Percentiles rank a stretch among this genome's conserved stretches.
Conservation (phyloP, 2,329 filamentous ascomycete species). For the Fusarium transvaalense region DNA sequence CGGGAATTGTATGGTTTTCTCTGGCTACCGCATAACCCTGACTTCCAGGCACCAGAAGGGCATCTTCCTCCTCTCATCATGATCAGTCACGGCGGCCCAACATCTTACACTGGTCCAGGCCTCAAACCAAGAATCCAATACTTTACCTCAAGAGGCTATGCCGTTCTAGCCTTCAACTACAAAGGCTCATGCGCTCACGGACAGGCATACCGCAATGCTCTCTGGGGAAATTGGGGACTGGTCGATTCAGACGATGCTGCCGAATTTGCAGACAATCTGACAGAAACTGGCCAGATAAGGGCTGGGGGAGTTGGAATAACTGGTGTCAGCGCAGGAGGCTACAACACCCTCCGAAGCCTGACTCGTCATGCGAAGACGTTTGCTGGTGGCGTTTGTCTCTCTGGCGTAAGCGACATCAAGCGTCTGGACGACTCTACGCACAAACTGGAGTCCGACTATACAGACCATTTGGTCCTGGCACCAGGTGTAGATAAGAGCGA, state of each 20-base stretch:
- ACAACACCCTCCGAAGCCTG: slow-evolving; percentile 64
- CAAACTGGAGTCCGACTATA: slow-evolving; percentile 68
- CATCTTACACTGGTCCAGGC: slow-evolving; percentile 57
- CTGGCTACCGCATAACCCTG: slow-evolving; percentile 62
- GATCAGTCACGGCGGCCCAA: slow-evolving; percentile 66
- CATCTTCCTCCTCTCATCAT: slow-evolving; percentile 63
- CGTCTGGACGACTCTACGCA: slow-evolving; percentile 62
- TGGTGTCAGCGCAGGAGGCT: slow-evolving; percentile 66
- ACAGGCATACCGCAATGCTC: slow-evolving; percentile 61
- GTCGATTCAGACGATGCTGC: slow-evolving; percentile 64
- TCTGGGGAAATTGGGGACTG: slow-evolving; percentile 64
- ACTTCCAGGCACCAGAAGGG: slow-evolving; percentile 54
- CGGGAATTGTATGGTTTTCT: slow-evolving; percentile 60
- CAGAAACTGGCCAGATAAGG: slow-evolving; percentile 53
- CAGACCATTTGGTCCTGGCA: slow-evolving; percentile 58
- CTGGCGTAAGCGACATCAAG: slow-evolving; percentile 65
- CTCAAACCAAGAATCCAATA: slow-evolving; percentile 63
- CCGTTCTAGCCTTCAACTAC: slow-evolving; percentile 64
- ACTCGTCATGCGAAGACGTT: slow-evolving; percentile 61
- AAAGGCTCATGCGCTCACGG: slow-evolving; percentile 66
- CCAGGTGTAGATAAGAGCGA: slow-evolving; percentile 54
- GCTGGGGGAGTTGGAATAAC: slow-evolving; percentile 60
- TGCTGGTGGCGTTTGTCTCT: slow-evolving; percentile 62
- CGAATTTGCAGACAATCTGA: slow-evolving; percentile 60
- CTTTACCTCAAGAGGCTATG: slow-evolving; percentile 67